A percentile compares a stretch with the other conserved stretches of the same genome.
These are phyloP conservation scores for Penicillium simplicissimum DNA, from an alignment of 495 filamentous ascomycete genomes.

Conservation along the genomic window DNA sequence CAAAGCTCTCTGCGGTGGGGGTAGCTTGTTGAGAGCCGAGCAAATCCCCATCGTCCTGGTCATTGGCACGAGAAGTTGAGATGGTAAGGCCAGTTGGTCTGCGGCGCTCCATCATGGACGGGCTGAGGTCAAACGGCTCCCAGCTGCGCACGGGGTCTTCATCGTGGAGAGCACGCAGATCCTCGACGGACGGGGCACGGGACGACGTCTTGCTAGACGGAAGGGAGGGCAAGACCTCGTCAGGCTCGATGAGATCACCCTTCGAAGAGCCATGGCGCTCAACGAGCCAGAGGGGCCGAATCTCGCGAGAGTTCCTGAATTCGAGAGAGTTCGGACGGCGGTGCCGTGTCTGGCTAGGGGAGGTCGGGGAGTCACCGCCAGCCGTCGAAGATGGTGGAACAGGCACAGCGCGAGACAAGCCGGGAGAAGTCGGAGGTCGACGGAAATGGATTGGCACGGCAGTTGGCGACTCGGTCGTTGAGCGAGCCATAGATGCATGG, in stretches of 20 bases:
- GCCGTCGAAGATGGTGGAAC: constrained; percentile 25
- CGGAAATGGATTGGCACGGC: constrained; percentile 54
- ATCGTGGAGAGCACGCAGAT: constrained; percentile 35
- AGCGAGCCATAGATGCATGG: constrained; percentile 34
- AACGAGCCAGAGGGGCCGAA: constrained; percentile 52
- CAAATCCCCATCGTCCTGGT: constrained; percentile 19
- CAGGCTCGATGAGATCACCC: constrained; percentile 33
- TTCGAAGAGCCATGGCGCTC: constrained; percentile 47
- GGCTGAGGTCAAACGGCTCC: constrained; percentile 34
- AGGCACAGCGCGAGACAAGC: constrained; percentile 37
- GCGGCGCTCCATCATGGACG: constrained; percentile 21
- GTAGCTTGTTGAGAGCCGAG: constrained; percentile 33
- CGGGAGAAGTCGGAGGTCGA: constrained; percentile 45
- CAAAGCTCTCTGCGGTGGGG: constrained; percentile 24
- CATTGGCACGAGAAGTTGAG: constrained; percentile 22
- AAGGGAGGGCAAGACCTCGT: constrained; percentile 48
- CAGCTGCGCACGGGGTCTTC: constrained; percentile 33
- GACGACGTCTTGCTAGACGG: constrained; percentile 53
- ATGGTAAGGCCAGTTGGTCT: constrained; percentile 26
- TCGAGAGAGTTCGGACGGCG: constrained; percentile 49
- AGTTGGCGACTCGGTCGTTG: constrained; percentile 45
- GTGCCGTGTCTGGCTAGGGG: constrained; percentile 37
- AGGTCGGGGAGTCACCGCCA: constrained; percentile 26
- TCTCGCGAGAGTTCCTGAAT: constrained; percentile 48
- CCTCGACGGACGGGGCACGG: constrained; percentile 44